Base-by-base conservation (phyloP, 2,329 filamentous ascomycete species). In the Pseudogymnoascus sp. region DNA sequence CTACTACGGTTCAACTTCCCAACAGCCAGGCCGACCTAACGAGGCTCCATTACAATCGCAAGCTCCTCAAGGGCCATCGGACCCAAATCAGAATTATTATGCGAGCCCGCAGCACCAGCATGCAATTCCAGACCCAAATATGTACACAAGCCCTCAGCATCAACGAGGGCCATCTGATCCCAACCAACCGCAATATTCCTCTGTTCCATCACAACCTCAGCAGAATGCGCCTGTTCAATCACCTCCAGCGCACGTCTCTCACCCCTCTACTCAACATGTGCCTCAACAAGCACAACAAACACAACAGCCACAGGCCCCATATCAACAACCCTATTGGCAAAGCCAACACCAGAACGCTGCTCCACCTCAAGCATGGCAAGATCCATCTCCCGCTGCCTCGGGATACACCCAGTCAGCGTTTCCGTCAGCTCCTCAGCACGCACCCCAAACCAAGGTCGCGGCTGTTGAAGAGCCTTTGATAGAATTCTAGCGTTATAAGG, bases 381-480 rank as follows among this genome's bases (percentile, higher is more conserved):
- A 61, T 17, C 37, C 33, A 26, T 62, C 69, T 36, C 44, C 71
- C 41, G 75, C 74, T 2, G 83, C 84, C 64, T 64, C 72, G 9
- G 76, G 78, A 5, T 86, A 84, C 68, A 75, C 74, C 2, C 83
- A 84, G 68, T 82, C 86, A 24, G 76, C 81, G 2, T 90, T 90
- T 68, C 88, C 88, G 1, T 78, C 82, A 2, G 84, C 83, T 29
- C 85, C 85, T 13, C 82, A 86, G 63, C 83, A 87, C 71, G 79
- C 83, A 29, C 84, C 82, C 60, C 70, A 73, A 61, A 74, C 77
- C 41, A 76, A 80, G 66, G 71, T 78, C 79, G 68, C 82, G 81
- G 80, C 77, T 0, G 80, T 88, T 54, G 89, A 93, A 74, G 90
- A 93, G 74, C 88, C 85, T 63, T 75, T 94, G 69, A 94, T 94